phyloP scores from a whole-genome alignment of 257 asterid genomes.

The Solanum bulbocastanum region DNA sequence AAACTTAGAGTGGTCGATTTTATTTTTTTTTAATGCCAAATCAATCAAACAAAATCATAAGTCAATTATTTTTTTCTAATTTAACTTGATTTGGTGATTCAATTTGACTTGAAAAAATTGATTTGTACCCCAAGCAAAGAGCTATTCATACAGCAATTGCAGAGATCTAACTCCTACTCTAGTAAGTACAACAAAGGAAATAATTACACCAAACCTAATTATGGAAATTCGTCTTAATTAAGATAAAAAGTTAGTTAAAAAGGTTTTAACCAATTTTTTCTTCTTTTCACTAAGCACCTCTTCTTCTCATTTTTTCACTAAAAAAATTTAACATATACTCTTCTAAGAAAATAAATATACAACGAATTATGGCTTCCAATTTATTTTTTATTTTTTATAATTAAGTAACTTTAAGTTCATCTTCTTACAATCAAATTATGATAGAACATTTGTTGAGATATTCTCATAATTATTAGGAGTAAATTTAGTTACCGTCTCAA shows the following conservation, averaged over 20 bases:
- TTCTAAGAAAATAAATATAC: no score
- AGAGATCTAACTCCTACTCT: background rate
- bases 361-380: no score
- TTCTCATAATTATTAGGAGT: no score
- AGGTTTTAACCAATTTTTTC: background rate
- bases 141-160: background rate
- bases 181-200: background rate
- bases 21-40: no score
- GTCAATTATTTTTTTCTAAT: background rate
- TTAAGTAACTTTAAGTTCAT: no score
- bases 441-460: no score
- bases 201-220: background rate
- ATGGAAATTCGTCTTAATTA: background rate
- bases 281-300: background rate
- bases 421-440: no score
- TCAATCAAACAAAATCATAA: background rate
- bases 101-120: no score
- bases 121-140: background rate
- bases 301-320: no score
- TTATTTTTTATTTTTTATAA: no score
- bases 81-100: background rate
- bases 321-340: background rate
- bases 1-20: no score
- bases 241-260: background rate
- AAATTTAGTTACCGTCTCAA: no score